Evolutionary conservation across 2,329 filamentous ascomycete species (phyloP).

Genomic region (Penicillium sumatraense): DNA sequence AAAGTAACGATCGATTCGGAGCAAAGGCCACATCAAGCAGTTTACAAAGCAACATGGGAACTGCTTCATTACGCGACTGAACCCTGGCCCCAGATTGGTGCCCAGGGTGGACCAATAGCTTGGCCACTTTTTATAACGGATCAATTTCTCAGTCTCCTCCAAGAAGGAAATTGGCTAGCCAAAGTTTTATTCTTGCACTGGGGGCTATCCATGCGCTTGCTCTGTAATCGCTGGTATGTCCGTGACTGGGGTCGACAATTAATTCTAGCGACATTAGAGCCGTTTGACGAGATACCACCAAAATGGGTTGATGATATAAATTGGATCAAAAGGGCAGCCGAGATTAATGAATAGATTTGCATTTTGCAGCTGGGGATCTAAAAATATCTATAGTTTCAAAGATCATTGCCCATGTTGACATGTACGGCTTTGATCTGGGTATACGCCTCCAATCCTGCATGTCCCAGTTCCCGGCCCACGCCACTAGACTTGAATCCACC

Average conservation of each 20-base stretch:
- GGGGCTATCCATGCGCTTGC: conserved; percentile 35
- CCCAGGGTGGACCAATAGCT: conserved; percentile 35
- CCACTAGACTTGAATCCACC: conserved; percentile 21
- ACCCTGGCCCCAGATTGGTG: conserved; percentile 34
- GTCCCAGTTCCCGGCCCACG: conserved; percentile 12
- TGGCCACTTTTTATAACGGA: conserved; percentile 37
- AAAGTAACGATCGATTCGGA: conserved; percentile 20
- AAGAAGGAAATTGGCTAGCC: conserved; percentile 36
- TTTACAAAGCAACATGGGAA: conserved; percentile 32
- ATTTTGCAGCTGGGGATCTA: no score
- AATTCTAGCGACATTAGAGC: conserved; percentile 32
- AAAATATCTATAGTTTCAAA: not conserved
- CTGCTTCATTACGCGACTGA: conserved; percentile 31
- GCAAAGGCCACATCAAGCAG: conserved; percentile 14
- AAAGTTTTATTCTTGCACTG: conserved; percentile 37
- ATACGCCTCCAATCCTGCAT: not conserved
- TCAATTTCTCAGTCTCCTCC: conserved; percentile 28
- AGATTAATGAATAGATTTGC: conserved; percentile 15
- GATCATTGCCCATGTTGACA: not conserved
- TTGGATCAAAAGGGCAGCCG: conserved; percentile 33
- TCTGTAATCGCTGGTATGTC: conserved; percentile 39
- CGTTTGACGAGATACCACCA: conserved; percentile 29
- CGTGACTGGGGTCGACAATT: conserved; percentile 37
- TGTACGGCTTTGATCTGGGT: not conserved
- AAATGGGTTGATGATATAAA: conserved; percentile 33